phyloP scores from a whole-genome alignment of 129 eudicot genomes.

The Escallonia herrerae region DNA sequence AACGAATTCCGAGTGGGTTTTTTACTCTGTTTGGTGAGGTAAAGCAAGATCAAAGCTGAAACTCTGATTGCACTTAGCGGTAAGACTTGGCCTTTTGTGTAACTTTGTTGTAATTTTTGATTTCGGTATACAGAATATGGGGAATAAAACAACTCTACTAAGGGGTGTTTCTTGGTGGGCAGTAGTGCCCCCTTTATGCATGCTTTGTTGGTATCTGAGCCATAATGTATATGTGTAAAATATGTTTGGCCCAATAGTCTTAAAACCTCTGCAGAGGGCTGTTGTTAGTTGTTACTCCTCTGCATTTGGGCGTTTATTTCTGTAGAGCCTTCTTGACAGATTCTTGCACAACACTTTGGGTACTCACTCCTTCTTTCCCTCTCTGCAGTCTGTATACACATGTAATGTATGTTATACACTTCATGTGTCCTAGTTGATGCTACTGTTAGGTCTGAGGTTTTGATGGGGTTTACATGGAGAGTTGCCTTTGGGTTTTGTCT shows the following conservation, averaged over 20 bases:
- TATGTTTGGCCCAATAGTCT: slow-evolving; percentile 24
- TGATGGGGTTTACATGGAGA: slow-evolving; percentile 54
- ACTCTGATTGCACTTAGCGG: slow-evolving; percentile 23
- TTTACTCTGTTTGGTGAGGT: slow-evolving; percentile 22
- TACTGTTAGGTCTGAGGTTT: slow-evolving; percentile 26
- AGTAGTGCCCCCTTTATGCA: slow-evolving; percentile 23
- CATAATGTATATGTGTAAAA: background rate
- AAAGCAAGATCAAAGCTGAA: slow-evolving; percentile 8
- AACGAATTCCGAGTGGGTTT: slow-evolving; percentile 6
- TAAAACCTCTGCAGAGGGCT: slow-evolving; percentile 33
- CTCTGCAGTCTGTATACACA: no score
- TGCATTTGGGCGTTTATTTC: slow-evolving; percentile 9
- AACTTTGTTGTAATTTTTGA: slow-evolving; percentile 23
- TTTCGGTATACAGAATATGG: slow-evolving; percentile 30
- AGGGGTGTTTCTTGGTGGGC: slow-evolving; percentile 20
- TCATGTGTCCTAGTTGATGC: background rate
- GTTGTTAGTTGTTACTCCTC: background rate
- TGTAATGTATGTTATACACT: no score
- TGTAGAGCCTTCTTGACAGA: background rate
- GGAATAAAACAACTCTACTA: slow-evolving; percentile 23
- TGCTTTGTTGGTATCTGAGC: slow-evolving; percentile 24
- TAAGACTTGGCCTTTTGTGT: slow-evolving; percentile 23
- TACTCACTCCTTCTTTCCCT: no score
- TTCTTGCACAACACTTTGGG: background rate
- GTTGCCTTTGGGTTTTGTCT: slow-evolving; percentile 58